Conservation (phyloP, 495 filamentous ascomycete genomes). For the Tuber umbilicatum region DNA sequence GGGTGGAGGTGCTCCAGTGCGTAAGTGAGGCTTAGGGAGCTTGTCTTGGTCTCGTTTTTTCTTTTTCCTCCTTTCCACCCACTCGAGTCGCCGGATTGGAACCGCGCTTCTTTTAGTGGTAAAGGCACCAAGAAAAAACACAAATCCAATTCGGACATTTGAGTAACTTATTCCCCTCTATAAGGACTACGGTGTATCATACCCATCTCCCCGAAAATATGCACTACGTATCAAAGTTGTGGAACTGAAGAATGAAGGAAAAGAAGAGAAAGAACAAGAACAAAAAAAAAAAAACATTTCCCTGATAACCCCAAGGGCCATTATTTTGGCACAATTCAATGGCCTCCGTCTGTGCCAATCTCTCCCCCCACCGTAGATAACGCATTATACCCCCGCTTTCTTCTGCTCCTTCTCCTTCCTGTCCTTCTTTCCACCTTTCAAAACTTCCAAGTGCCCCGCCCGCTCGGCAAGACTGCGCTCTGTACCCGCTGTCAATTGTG, state of each 20-base stretch:
- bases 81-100: neutral
- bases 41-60: neutral
- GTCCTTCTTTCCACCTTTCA: constrained; percentile 46
- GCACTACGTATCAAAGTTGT: neutral
- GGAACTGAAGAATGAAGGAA: neutral
- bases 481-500: constrained; percentile 58
- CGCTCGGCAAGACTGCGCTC: constrained; percentile 60
- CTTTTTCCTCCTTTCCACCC: neutral
- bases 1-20: neutral
- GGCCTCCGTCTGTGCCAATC: neutral
- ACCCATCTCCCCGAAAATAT: neutral
- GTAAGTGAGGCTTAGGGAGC: neutral
- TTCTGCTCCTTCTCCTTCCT: constrained; percentile 19
- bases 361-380: neutral
- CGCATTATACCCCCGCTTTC: neutral
- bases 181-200: neutral
- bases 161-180: neutral
- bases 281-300: neutral
- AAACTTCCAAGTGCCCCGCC: constrained; percentile 67
- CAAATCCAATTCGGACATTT: neutral
- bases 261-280: too few species aligned
- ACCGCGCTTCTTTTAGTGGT: neutral
- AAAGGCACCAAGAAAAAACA: neutral
- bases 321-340: neutral
- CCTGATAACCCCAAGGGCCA: neutral